Percentiles rank a stretch among this genome's conserved stretches.
phyloP scores from a whole-genome alignment of 2,329 filamentous ascomycete genomes.

The Alternaria angustiovoidea region DNA sequence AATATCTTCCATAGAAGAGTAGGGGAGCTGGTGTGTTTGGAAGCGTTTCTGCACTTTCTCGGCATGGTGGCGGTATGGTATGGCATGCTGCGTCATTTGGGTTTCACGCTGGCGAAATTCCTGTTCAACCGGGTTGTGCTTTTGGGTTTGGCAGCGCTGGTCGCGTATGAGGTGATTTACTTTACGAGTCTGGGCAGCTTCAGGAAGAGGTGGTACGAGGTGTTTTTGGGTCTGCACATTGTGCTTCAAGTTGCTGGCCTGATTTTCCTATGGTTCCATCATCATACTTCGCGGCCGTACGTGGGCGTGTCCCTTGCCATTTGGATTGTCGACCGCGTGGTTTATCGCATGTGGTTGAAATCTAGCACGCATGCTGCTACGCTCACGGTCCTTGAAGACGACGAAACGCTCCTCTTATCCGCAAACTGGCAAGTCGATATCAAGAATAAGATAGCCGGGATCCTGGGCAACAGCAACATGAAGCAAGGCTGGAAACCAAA shows the following conservation, averaged over 20 bases:
- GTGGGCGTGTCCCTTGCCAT: conserved; percentile 63
- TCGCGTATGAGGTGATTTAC: conserved; percentile 68
- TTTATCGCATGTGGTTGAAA: conserved; percentile 66
- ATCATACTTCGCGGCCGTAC: conserved; percentile 61
- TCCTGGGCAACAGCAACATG: conserved; percentile 47
- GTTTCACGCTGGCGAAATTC: conserved; percentile 61
- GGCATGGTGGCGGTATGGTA: conserved; percentile 67
- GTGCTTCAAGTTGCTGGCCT: conserved; percentile 65
- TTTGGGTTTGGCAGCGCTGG: conserved; percentile 63
- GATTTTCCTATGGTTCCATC: conserved; percentile 67
- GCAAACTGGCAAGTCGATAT: conserved; percentile 52
- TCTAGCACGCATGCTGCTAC: conserved; percentile 59
- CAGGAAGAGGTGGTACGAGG: conserved; percentile 68
- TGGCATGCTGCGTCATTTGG: conserved; percentile 58
- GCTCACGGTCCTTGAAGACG: conserved; percentile 64
- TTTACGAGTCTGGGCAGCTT: conserved; percentile 68
- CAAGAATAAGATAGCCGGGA: conserved; percentile 15
- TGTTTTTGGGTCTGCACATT: conserved; percentile 68
- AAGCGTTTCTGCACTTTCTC: conserved; percentile 63
- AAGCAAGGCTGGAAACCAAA: conserved; percentile 66
- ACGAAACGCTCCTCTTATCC: conserved; percentile 62
- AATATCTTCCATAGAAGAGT: conserved; percentile 72
- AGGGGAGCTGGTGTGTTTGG: conserved; percentile 68
- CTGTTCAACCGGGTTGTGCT: conserved; percentile 62
- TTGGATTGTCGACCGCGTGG: conserved; percentile 65